phyloP scores from a whole-genome alignment of 1,284 basidiomycete genomes.

The Moesziomyces sp. region DNA sequence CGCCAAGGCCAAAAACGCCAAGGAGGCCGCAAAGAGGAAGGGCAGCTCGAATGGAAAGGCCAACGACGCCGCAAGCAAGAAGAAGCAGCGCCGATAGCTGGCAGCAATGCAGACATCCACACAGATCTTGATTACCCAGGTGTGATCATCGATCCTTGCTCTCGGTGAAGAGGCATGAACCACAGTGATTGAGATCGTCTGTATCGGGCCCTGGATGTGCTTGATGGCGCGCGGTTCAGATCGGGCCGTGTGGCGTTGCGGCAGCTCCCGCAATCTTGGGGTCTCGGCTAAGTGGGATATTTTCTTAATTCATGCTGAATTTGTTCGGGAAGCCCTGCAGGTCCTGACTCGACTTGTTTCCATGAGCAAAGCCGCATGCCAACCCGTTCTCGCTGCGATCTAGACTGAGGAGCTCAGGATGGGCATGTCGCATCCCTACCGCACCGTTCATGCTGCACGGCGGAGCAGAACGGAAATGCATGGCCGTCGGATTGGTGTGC shows the following conservation, averaged over 20 bases:
- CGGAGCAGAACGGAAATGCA: not conserved
- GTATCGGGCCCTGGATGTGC: not conserved
- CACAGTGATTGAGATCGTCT: not conserved
- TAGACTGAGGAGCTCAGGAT: no score
- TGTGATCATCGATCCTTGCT: no score
- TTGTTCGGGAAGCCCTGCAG: no score
- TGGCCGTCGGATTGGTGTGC: not conserved
- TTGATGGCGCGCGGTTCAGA: not conserved
- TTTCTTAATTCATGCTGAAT: no score
- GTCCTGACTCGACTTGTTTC: no score
- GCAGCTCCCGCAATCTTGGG: conserved; percentile 15
- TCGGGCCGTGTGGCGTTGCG: conserved; percentile 1
- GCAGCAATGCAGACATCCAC: not conserved
- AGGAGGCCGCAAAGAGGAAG: conserved; percentile 30
- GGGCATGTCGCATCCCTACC: not conserved
- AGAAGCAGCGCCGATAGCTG: conserved; percentile 35
- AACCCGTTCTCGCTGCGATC: no score
- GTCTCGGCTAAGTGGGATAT: not conserved
- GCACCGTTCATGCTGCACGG: not conserved
- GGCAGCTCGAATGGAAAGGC: conserved; percentile 8
- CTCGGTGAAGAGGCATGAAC: not conserved
- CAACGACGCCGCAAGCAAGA: conserved; percentile 10
- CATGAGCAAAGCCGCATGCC: no score
- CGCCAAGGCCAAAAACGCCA: conserved; percentile 14
- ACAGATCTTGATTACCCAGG: no score